Evolutionary conservation across 306 rosid species (phyloP), one percentile per base, ranked within the genome.

Genomic region (Aeschynomene evenia): DNA sequence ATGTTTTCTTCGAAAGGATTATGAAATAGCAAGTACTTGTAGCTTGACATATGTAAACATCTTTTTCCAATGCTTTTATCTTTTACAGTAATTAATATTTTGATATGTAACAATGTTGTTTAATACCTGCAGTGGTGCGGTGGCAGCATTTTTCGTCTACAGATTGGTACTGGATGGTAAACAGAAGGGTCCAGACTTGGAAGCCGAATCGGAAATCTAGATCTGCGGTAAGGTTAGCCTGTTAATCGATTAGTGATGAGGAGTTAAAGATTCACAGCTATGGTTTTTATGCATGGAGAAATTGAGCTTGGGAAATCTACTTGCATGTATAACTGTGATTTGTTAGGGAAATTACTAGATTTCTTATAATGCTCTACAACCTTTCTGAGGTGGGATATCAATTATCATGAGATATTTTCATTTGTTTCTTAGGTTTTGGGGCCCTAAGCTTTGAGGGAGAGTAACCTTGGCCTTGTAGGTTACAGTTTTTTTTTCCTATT

Each of bases 41-140:
- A 40, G 48, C 14, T 40, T 40, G 48, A 11, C 48, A 40, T 12
- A 10, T 12, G 4, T 40, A 16, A 40, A 40, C 14, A 4, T 40
- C 14, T 22, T 62, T 56, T 24, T 23, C 7, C 36, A 15, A 63
- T 54, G 26, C 45, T 54, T 37, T 48, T 53, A 49, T 65, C 42
- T 53, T 68, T 46, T 61, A 52, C 29, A 23, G 54, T 43, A 21
- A 57, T 29, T 6, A 21, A 14, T 58, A 52, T 20, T 68, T 54
- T 23, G 77, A 24, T 49, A 45, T 18, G 63, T 80, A 50, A 78
- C 48, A 18, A 22, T 23, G 34, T 55, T 66, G 22, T 60, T 81
- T 72, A 42, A 33, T 50, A 11, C 66, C 26, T 85, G 88, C 90
- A 95, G 99, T 67, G 97, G 89, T 39, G 89, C 84, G 1, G 87